phyloP scores from a whole-genome alignment of 2,329 filamentous ascomycete genomes.

The Colletotrichum phormii region DNA sequence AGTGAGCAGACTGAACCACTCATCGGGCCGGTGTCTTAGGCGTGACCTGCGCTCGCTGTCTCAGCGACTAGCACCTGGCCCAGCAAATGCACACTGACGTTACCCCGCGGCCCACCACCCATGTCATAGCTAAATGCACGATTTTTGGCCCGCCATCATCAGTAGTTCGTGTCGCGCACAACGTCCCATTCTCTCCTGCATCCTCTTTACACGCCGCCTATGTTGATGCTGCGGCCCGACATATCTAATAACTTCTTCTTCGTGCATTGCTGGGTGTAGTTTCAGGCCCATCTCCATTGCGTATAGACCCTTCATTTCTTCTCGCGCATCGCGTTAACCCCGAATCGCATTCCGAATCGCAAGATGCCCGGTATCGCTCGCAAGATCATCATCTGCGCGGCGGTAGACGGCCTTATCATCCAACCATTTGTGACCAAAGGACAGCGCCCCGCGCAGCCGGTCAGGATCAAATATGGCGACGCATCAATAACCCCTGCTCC shows the following conservation, averaged over 20 bases:
- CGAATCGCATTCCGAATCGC: conserved; percentile 3
- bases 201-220: conserved; percentile 7
- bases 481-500: conserved; percentile 57
- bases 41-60: conserved; percentile 23
- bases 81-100: conserved; percentile 28
- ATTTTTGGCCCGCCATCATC: conserved; percentile 28
- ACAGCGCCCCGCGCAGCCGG: conserved; percentile 64
- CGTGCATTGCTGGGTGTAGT: background rate
- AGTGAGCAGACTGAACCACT: conserved; percentile 13
- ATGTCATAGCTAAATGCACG: conserved; percentile 34
- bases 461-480: conserved; percentile 78
- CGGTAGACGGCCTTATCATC: conserved; percentile 84
- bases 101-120: conserved; percentile 36
- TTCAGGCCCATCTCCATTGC: background rate
- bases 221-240: background rate
- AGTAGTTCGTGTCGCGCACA: conserved; percentile 26
- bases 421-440: conserved; percentile 76
- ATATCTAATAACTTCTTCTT: background rate
- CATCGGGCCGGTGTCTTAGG: conserved; percentile 18
- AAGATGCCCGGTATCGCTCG: conserved; percentile 81
- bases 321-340: conserved; percentile 8
- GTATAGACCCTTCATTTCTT: background rate
- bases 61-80: background rate
- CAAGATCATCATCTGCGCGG: conserved; percentile 84
- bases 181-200: conserved; percentile 14